Evolutionary conservation across 2,329 filamentous ascomycete species (phyloP).

Genomic region (Neofusicoccum ribis): DNA sequence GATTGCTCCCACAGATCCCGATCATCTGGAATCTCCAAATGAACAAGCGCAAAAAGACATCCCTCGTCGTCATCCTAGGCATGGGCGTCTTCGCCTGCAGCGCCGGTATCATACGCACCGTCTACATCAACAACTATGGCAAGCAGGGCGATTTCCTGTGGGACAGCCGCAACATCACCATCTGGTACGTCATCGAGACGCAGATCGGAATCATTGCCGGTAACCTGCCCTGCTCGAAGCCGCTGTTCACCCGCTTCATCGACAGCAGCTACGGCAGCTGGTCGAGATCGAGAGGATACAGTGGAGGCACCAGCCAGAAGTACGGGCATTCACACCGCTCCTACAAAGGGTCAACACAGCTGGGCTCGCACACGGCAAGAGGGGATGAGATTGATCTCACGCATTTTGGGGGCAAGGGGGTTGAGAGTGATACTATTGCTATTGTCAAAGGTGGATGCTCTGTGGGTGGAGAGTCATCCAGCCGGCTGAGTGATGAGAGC

Average conservation of each 20-base stretch:
- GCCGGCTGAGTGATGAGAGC: not conserved
- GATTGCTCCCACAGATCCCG: slow-evolving; percentile 28
- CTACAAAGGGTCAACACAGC: not conserved
- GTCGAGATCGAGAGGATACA: slow-evolving; percentile 2
- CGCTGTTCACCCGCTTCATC: slow-evolving; percentile 41
- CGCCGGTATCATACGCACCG: slow-evolving; percentile 44
- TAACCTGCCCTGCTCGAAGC: slow-evolving; percentile 46
- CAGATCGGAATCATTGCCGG: slow-evolving; percentile 48
- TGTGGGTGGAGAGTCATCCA: not conserved
- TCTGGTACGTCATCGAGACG: slow-evolving; percentile 49
- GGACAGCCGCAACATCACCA: slow-evolving; percentile 49
- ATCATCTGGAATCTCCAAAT: slow-evolving; percentile 46
- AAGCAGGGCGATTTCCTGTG: slow-evolving; percentile 38
- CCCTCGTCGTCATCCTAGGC: slow-evolving; percentile 45
- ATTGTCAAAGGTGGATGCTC: not conserved
- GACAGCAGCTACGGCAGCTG: slow-evolving; percentile 33
- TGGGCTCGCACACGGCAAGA: not conserved
- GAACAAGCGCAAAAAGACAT: slow-evolving; percentile 42
- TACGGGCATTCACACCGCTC: not conserved
- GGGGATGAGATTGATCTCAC: not conserved
- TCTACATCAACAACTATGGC: slow-evolving; percentile 38
- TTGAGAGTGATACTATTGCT: not conserved
- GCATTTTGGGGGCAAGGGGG: not conserved
- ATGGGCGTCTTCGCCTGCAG: slow-evolving; percentile 31
- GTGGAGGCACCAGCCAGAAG: not conserved